These are phyloP conservation scores for Melastoma malabathricum DNA, from an alignment of 345 rosid species.

Conservation along the genomic window DNA sequence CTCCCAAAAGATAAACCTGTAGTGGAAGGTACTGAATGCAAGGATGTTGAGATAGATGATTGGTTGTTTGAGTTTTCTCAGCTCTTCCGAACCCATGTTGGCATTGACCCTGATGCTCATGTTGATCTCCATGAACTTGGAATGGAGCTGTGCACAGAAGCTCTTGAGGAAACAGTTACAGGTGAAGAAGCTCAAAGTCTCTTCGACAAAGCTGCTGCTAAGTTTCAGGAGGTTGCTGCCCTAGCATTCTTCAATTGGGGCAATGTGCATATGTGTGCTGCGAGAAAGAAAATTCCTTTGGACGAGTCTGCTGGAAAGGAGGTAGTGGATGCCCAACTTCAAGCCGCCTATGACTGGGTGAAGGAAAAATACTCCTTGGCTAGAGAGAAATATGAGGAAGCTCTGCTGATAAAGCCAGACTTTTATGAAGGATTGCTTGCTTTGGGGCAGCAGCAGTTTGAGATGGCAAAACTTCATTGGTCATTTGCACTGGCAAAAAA, in stretches of 20 bases:
- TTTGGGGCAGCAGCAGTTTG: conserved; percentile 89
- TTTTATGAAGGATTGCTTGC: conserved; percentile 95
- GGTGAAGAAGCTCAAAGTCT: conserved; percentile 80
- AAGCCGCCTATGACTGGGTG: conserved; percentile 82
- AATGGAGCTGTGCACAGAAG: conserved; percentile 98
- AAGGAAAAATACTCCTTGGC: conserved; percentile 81
- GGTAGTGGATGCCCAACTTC: conserved; percentile 56
- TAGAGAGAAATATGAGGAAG: conserved; percentile 62
- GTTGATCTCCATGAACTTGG: conserved; percentile 90
- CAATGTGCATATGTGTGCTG: conserved; percentile 96
- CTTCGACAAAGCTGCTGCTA: conserved; percentile 82
- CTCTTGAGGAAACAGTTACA: conserved; percentile 89
- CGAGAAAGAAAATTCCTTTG: conserved; percentile 86
- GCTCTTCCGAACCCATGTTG: conserved; percentile 76
- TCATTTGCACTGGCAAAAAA: conserved; percentile 72
- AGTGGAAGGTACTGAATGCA: conserved; percentile 59
- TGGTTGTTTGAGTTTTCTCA: conserved; percentile 97
- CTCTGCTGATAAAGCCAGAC: conserved; percentile 72
- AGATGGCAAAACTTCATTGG: conserved; percentile 98
- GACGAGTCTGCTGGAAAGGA: conserved; percentile 77
- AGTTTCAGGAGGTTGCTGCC: conserved; percentile 97
- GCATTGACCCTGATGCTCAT: conserved; percentile 96
- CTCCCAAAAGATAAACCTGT: conserved; percentile 36
- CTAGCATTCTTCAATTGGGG: conserved; percentile 98
- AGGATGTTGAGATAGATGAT: conserved; percentile 94